Conservation (phyloP, 2,329 filamentous ascomycete genomes). For the Penicillium sp. region DNA sequence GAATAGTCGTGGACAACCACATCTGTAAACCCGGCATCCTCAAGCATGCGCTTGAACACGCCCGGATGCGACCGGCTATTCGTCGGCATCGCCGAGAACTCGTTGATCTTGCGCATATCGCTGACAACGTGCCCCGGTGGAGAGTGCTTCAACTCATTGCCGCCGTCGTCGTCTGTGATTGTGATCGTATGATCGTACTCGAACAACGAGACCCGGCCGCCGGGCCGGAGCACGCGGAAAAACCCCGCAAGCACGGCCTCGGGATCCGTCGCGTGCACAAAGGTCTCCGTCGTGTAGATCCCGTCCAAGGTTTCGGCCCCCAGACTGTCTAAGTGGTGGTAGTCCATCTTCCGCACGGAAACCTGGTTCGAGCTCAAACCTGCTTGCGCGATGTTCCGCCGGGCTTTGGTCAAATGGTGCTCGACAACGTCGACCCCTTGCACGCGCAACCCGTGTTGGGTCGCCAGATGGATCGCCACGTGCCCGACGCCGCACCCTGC, state of each 20-base stretch:
- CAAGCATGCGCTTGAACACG: slow-evolving; percentile 44
- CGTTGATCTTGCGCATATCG: slow-evolving; percentile 45
- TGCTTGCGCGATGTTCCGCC: slow-evolving; percentile 42
- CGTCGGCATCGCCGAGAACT: slow-evolving; percentile 54
- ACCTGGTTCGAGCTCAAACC: slow-evolving; percentile 31
- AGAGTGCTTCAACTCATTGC: too few relatives aligned
- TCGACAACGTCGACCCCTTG: slow-evolving; percentile 57
- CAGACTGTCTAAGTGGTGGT: slow-evolving; percentile 56
- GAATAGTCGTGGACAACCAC: slow-evolving; percentile 52
- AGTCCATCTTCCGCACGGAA: slow-evolving; percentile 52
- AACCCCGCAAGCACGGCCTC: slow-evolving; percentile 52
- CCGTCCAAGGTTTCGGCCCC: slow-evolving; percentile 51
- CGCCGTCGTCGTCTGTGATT: too few relatives aligned
- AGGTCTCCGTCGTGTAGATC: slow-evolving; percentile 62
- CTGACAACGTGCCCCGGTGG: too few relatives aligned
- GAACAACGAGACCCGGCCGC: slow-evolving; percentile 52
- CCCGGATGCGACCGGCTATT: slow-evolving; percentile 46
- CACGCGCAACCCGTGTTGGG: slow-evolving; percentile 44
- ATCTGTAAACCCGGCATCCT: slow-evolving; percentile 52
- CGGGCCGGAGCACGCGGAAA: slow-evolving; percentile 54
- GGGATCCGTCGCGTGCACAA: slow-evolving; percentile 59
- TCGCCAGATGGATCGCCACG: slow-evolving; percentile 56
- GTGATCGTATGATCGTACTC: slow-evolving; percentile 53
- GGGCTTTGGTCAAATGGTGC: slow-evolving; percentile 53
- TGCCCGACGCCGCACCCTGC: slow-evolving; percentile 40